Conservation (phyloP, 2,329 filamentous ascomycete species). For the Exophiala sp. region DNA sequence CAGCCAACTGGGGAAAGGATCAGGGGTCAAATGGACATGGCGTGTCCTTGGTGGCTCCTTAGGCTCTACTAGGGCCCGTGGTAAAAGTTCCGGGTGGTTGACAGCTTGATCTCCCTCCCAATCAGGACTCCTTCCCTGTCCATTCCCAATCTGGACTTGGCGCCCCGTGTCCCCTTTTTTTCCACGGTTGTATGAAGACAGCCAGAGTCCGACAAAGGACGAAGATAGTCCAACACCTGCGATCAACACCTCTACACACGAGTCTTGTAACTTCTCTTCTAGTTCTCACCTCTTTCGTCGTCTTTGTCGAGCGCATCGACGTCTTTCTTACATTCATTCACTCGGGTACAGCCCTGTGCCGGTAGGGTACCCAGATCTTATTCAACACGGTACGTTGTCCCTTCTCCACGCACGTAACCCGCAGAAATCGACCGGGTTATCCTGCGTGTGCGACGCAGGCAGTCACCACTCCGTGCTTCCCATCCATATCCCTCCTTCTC, state of each 20-base stretch:
- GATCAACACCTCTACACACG: neutral
- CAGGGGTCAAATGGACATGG: conserved; percentile 13
- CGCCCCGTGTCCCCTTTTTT: conserved; percentile 20
- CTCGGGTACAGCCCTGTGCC: neutral
- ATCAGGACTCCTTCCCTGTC: conserved; percentile 8
- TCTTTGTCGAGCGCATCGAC: conserved; percentile 15
- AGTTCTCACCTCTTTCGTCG: conserved; percentile 12
- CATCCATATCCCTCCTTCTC: neutral
- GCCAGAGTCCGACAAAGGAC: neutral
- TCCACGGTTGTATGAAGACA: neutral
- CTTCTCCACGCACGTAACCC: neutral
- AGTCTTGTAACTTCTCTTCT: conserved; percentile 8
- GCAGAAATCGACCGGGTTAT: neutral
- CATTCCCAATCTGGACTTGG: conserved; percentile 11
- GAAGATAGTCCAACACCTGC: too few relatives aligned
- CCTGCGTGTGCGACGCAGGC: conserved; percentile 1
- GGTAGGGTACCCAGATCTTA: neutral
- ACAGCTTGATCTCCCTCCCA: conserved; percentile 13
- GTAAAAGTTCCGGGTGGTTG: conserved; percentile 2
- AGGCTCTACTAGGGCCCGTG: neutral
- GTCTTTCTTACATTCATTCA: conserved; percentile 21
- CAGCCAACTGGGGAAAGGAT: conserved; percentile 13
- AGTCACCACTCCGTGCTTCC: neutral
- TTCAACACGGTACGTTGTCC: neutral
- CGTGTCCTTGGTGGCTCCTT: neutral